Evolutionary conservation across 192 early-diverging fungal genomes (phyloP).

Genomic region (Diversispora epigaea): DNA sequence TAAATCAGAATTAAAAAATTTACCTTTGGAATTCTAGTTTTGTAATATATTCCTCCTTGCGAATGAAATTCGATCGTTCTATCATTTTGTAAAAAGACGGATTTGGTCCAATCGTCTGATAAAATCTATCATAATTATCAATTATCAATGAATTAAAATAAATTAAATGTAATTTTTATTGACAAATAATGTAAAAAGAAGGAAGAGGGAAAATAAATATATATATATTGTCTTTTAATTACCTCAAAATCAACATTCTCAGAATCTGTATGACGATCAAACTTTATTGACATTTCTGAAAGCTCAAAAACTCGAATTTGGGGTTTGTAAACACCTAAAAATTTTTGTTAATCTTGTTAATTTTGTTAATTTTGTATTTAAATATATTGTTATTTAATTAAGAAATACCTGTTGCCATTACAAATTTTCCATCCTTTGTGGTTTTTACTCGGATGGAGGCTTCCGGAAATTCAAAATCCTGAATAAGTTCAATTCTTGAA

Average conservation of each 20-base stretch:
- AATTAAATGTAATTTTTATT: no score
- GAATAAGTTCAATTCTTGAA: conserved; percentile 91
- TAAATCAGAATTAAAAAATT: background rate
- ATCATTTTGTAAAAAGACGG: conserved; percentile 87
- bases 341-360: background rate
- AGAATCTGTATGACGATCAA: conserved; percentile 91
- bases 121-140: conserved; percentile 55
- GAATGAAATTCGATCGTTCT: conserved; percentile 90
- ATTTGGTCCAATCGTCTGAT: conserved; percentile 98
- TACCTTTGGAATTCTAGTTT: conserved; percentile 87
- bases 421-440: conserved; percentile 82
- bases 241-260: conserved; percentile 86
- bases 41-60: conserved; percentile 93
- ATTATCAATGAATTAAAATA: no score
- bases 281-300: conserved; percentile 93
- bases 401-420: conserved; percentile 79
- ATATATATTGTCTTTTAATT: no score
- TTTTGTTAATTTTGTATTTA: background rate
- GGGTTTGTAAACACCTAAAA: conserved; percentile 87
- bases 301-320: conserved; percentile 95
- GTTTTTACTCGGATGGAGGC: conserved; percentile 80
- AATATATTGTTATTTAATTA: background rate
- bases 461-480: conserved; percentile 98
- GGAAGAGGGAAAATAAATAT: no score
- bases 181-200: no score